Evolutionary conservation across 345 rosid species (phyloP).

Genomic region (Clarkia xantiana): DNA sequence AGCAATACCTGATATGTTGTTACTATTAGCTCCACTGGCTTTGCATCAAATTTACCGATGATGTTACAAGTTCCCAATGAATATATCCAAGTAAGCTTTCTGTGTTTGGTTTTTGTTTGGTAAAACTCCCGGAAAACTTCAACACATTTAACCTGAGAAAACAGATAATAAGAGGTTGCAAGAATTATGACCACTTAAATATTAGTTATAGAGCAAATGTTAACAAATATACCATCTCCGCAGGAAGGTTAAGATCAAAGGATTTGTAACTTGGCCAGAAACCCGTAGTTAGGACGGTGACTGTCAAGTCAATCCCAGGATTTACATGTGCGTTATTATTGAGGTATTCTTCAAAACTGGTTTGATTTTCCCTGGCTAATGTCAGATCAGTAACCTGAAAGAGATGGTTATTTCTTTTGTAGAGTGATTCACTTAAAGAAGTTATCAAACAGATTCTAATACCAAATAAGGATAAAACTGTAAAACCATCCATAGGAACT

Average conservation of each 20-base stretch:
- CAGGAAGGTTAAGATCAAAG: slow-evolving; percentile 63
- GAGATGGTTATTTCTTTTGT: neutral
- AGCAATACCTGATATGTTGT: slow-evolving; percentile 87
- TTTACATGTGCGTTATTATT: slow-evolving; percentile 27
- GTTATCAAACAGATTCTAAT: neutral
- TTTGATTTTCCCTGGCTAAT: slow-evolving; percentile 73
- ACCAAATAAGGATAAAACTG: neutral
- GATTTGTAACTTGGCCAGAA: slow-evolving; percentile 92
- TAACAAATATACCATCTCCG: slow-evolving; percentile 54
- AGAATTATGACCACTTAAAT: neutral
- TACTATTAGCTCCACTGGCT: slow-evolving; percentile 48
- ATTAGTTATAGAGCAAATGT: neutral
- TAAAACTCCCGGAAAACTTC: slow-evolving; percentile 57
- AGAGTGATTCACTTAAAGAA: neutral
- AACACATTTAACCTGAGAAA: slow-evolving; percentile 50
- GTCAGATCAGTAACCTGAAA: slow-evolving; percentile 73
- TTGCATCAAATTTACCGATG: slow-evolving; percentile 50
- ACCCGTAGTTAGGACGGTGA: slow-evolving; percentile 78
- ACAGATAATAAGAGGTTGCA: neutral
- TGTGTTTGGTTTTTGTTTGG: slow-evolving; percentile 41
- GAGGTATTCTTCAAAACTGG: slow-evolving; percentile 63
- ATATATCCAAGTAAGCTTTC: slow-evolving; percentile 64
- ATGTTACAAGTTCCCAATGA: slow-evolving; percentile 53
- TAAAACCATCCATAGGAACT: slow-evolving; percentile 9
- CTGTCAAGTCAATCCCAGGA: slow-evolving; percentile 74